Percentiles rank a stretch among this genome's conserved stretches.
Evolutionary conservation across 768 basidiomycete species (phyloP).

Genomic region (Podaxis sp.): DNA sequence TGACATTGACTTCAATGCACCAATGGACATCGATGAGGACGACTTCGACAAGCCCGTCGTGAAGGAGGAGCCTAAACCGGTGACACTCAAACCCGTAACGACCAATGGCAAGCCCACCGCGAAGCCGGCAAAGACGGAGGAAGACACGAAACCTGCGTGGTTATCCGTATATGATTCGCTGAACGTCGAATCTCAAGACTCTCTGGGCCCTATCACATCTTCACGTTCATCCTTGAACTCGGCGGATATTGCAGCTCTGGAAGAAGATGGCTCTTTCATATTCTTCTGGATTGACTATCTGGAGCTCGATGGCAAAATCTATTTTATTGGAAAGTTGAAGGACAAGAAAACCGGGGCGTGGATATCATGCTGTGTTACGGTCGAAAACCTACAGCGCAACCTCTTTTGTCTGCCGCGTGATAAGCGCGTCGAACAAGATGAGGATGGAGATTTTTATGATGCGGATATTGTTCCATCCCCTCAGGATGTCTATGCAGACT

Average conservation of each 20-base stretch:
- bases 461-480: constrained; percentile 73
- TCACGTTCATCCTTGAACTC: constrained; percentile 34
- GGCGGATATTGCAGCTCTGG: constrained; percentile 56
- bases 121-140: constrained; percentile 45
- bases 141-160: constrained; percentile 58
- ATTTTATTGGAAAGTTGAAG: constrained; percentile 89
- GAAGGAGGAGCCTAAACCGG: constrained; percentile 22
- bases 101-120: constrained; percentile 14
- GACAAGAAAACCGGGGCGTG: constrained; percentile 69
- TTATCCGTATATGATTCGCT: constrained; percentile 74
- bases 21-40: constrained; percentile 58
- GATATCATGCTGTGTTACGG: constrained; percentile 84
- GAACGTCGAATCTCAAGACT: constrained; percentile 57
- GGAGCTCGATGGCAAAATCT: constrained; percentile 79
- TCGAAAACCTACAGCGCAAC: constrained; percentile 86
- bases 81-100: constrained; percentile 19
- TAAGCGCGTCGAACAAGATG: constrained; percentile 53
- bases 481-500: constrained; percentile 78
- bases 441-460: constrained; percentile 58
- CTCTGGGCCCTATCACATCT: constrained; percentile 47
- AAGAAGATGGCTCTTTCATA: constrained; percentile 78
- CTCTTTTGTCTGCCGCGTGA: constrained; percentile 84
- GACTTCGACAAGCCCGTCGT: constrained; percentile 38
- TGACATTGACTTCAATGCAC: constrained; percentile 60
- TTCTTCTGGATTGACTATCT: constrained; percentile 98